Percentiles rank a stretch among this genome's conserved stretches.
These are phyloP conservation scores for Diplotaxis tenuifolia DNA, from an alignment of 345 rosid genomes.

Conservation along the genomic window DNA sequence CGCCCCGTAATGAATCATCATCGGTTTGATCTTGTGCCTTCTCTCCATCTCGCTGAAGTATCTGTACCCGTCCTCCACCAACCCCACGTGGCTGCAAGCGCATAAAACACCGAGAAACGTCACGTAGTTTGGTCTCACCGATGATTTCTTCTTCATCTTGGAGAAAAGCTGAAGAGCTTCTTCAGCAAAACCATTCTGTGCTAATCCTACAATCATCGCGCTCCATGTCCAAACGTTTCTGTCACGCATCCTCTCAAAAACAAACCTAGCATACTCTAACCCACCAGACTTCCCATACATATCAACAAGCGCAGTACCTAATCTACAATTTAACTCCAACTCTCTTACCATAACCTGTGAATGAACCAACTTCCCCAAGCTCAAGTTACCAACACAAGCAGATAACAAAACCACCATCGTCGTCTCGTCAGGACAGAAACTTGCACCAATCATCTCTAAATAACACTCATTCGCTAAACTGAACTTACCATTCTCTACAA, in stretches of 20 bases:
- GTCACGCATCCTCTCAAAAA: conserved; percentile 51
- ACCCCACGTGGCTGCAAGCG: conserved; percentile 78
- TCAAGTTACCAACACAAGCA: conserved; percentile 56
- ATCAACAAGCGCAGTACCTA: conserved; percentile 84
- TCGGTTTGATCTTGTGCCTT: conserved; percentile 65
- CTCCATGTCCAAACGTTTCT: conserved; percentile 92
- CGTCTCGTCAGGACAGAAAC: conserved; percentile 62
- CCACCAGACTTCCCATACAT: conserved; percentile 78
- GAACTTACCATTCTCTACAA: conserved; percentile 45
- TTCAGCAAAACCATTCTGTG: conserved; percentile 67
- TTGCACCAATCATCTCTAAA: conserved; percentile 46
- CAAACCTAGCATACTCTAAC: conserved; percentile 46
- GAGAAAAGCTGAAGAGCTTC: conserved; percentile 59
- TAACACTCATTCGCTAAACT: conserved; percentile 49
- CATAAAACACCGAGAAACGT: conserved; percentile 84
- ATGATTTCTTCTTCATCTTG: conserved; percentile 45
- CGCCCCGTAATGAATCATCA: conserved; percentile 67
- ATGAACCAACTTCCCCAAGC: conserved; percentile 72
- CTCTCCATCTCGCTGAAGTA: conserved; percentile 69
- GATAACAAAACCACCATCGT: conserved; percentile 72
- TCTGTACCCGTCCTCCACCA: conserved; percentile 65
- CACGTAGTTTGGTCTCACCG: conserved; percentile 61
- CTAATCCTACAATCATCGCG: conserved; percentile 85
- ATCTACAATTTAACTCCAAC: conserved; percentile 50
- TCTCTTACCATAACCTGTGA: conserved; percentile 57